Evolutionary conservation across 2,329 filamentous ascomycete species (phyloP).

Genomic region (Aureobasidium namibiae): DNA sequence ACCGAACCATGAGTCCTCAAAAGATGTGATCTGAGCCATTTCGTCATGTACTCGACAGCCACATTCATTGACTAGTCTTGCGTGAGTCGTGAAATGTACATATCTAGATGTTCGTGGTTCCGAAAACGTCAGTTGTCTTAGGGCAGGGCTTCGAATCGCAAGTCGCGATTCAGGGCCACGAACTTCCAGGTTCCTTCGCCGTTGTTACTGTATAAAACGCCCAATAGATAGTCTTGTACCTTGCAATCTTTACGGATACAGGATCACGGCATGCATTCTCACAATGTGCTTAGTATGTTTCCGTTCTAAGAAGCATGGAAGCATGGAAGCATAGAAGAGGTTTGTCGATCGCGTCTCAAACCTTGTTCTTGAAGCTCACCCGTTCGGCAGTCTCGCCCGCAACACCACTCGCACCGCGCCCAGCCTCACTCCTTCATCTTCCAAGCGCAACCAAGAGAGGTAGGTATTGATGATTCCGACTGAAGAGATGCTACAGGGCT

Average conservation of each 20-base stretch:
- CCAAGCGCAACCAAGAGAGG: neutral
- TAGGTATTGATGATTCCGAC: neutral
- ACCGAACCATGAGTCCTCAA: neutral
- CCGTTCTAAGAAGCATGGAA: neutral
- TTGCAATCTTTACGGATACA: neutral
- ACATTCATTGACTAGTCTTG: neutral
- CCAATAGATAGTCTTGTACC: neutral
- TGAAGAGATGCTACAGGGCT: neutral
- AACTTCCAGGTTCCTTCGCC: neutral
- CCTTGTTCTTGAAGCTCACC: neutral
- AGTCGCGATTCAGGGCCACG: neutral
- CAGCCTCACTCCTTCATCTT: neutral
- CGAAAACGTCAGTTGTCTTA: neutral
- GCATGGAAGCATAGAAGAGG: neutral
- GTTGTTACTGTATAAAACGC: neutral
- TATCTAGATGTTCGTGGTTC: neutral
- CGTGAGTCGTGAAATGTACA: neutral
- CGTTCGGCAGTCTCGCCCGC: neutral
- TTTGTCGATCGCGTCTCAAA: neutral
- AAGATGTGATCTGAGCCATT: neutral
- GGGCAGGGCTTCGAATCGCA: neutral
- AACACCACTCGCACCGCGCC: neutral
- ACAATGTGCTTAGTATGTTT: too few species aligned
- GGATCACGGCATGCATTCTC: too few species aligned
- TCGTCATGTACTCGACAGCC: neutral